phyloP scores from a whole-genome alignment of 2,329 filamentous ascomycete genomes.

The Scedosporium dehoogii region DNA sequence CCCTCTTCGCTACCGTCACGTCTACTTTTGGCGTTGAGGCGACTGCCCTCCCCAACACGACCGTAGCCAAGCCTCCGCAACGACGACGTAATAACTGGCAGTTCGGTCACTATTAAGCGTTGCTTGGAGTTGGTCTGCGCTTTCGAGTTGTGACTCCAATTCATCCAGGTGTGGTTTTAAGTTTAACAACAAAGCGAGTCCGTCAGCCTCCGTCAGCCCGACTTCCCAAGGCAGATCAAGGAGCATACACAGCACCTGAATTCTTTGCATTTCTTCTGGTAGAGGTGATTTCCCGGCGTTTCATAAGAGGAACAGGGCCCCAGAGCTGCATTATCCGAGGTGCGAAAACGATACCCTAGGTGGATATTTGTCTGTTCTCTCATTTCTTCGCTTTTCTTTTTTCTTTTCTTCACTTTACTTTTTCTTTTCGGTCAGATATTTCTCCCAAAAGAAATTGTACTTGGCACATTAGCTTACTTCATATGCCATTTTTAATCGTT shows the following conservation, averaged over 20 bases:
- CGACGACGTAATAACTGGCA: slow-evolving; percentile 15
- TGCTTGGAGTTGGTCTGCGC: too few relatives aligned
- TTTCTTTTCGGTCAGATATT: not conserved
- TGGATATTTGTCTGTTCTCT: not conserved
- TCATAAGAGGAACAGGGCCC: not conserved
- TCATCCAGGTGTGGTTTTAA: too few relatives aligned
- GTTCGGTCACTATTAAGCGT: slow-evolving; percentile 10
- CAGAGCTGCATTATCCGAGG: not conserved
- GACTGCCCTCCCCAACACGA: slow-evolving; percentile 8
- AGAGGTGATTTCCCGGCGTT: not conserved
- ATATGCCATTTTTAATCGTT: not conserved
- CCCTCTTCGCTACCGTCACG: slow-evolving; percentile 28
- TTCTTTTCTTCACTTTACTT: slow-evolving; percentile 9
- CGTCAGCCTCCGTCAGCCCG: too few relatives aligned
- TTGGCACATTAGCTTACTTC: not conserved
- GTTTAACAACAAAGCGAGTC: too few relatives aligned
- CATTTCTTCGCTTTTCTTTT: slow-evolving; percentile 5
- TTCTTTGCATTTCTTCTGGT: not conserved
- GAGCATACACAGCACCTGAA: not conserved
- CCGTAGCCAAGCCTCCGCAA: slow-evolving; percentile 8
- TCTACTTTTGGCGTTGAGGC: not conserved
- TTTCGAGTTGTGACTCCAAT: too few relatives aligned
- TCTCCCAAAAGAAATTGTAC: too few relatives aligned
- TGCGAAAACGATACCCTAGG: slow-evolving; percentile 4
- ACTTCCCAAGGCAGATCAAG: not conserved